These are phyloP conservation scores for Penicillium sp. DNA, from an alignment of 2,329 filamentous ascomycete genomes.

Conservation along the genomic window DNA sequence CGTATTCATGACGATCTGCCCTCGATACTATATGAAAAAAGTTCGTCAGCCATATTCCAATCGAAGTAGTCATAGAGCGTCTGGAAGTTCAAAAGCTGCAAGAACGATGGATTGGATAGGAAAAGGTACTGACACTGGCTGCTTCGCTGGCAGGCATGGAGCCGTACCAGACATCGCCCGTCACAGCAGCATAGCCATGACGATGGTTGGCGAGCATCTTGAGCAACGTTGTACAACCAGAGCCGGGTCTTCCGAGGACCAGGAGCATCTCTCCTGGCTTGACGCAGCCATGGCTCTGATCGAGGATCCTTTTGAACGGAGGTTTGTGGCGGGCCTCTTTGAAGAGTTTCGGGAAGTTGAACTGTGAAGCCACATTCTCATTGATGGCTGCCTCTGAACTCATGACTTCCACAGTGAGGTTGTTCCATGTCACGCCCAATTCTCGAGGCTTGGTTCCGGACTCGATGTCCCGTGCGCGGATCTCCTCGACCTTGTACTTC, in stretches of 20 bases:
- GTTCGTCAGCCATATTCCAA: no score
- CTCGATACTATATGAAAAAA: no score
- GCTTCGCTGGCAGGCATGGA: conserved; percentile 43
- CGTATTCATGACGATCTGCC: conserved; percentile 59
- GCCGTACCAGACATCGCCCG: conserved; percentile 43
- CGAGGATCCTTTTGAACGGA: conserved; percentile 63
- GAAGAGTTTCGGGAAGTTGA: conserved; percentile 54
- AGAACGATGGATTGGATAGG: no score
- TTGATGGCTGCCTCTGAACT: conserved; percentile 63
- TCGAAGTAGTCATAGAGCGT: no score
- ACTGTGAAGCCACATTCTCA: conserved; percentile 63
- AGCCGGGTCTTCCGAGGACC: conserved; percentile 66
- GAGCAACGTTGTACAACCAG: conserved; percentile 69
- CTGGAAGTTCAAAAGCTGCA: no score
- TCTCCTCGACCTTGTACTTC: no score
- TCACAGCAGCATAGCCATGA: not conserved
- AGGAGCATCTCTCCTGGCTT: conserved; percentile 72
- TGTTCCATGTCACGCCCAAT: conserved; percentile 64
- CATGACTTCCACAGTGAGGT: conserved; percentile 64
- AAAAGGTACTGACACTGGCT: no score
- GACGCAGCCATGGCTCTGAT: conserved; percentile 66
- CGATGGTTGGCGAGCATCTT: conserved; percentile 65
- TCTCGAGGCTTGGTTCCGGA: no score
- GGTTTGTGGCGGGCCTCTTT: conserved; percentile 56
- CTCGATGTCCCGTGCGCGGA: no score